Conservation (phyloP, 495 filamentous ascomycete genomes). For the Penicillium steckii region DNA sequence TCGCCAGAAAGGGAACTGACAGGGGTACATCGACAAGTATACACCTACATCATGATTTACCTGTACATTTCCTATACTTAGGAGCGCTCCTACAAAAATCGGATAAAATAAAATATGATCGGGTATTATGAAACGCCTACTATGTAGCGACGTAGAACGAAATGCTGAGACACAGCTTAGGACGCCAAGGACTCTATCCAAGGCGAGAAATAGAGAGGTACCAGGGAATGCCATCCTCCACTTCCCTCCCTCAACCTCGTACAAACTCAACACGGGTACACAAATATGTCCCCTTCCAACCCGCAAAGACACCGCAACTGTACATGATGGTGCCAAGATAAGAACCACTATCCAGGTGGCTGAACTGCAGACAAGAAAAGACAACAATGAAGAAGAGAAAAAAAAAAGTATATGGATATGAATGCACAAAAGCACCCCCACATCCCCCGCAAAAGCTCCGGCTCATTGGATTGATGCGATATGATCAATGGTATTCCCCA, state of each 20-base stretch:
- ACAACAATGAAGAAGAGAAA: constrained; percentile 5
- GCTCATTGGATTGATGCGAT: no score
- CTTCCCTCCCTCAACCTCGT: no score
- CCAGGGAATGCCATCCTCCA: no score
- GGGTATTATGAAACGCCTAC: constrained; percentile 32
- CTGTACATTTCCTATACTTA: no score
- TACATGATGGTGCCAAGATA: constrained; percentile 17
- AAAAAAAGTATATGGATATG: not conserved
- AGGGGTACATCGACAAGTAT: not conserved
- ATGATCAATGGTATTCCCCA: no score
- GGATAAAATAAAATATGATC: constrained; percentile 21
- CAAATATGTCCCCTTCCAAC: not conserved
- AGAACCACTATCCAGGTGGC: constrained; percentile 19
- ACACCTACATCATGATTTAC: no score
- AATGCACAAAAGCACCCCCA: no score
- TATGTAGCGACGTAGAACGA: constrained; percentile 16
- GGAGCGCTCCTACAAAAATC: no score
- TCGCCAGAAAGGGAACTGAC: not conserved
- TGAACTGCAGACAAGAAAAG: constrained; percentile 9
- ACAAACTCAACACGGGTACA: no score
- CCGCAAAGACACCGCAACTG: constrained; percentile 6
- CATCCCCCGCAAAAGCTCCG: no score
- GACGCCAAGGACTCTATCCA: constrained; percentile 32
- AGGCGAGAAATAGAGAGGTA: constrained; percentile 10
- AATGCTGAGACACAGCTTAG: constrained; percentile 48